Percentiles rank a stretch among this genome's conserved stretches.
Conservation (phyloP, 2,329 filamentous ascomycete genomes). For the Alternaria conjuncta region DNA sequence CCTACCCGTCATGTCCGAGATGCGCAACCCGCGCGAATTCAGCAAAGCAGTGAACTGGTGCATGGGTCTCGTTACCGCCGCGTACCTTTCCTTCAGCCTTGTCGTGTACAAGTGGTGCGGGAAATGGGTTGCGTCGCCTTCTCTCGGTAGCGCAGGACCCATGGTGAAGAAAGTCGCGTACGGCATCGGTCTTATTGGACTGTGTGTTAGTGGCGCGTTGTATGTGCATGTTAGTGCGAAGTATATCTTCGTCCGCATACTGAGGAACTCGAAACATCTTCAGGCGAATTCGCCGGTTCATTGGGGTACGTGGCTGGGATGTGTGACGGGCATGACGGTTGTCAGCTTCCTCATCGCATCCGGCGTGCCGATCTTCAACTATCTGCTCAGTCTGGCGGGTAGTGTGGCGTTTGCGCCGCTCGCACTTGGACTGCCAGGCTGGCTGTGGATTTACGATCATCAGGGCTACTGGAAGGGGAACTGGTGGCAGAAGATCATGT, state of each 20-base stretch:
- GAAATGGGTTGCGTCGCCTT: constrained; percentile 67
- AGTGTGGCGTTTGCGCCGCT: constrained; percentile 60
- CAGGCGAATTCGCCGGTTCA: constrained; percentile 60
- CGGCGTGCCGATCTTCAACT: constrained; percentile 64
- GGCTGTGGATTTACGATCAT: constrained; percentile 61
- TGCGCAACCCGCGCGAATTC: constrained; percentile 65
- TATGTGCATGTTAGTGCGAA: constrained; percentile 61
- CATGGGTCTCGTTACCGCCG: constrained; percentile 64
- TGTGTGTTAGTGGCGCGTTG: constrained; percentile 58
- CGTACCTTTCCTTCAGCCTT: constrained; percentile 65
- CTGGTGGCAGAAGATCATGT: constrained; percentile 45
- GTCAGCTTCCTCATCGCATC: constrained; percentile 60
- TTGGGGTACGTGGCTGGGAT: constrained; percentile 64
- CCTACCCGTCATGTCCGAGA: constrained; percentile 70
- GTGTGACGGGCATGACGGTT: constrained; percentile 51
- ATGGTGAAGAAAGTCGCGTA: constrained; percentile 68
- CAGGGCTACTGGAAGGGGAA: constrained; percentile 49
- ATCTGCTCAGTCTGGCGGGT: constrained; percentile 57
- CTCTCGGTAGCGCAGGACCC: constrained; percentile 65
- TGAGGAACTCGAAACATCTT: constrained; percentile 59
- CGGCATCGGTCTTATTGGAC: constrained; percentile 62
- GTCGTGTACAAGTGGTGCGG: constrained; percentile 69
- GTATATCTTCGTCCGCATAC: constrained; percentile 63
- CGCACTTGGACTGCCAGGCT: constrained; percentile 56
- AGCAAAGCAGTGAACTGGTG: constrained; percentile 65